Evolutionary conservation across 2,329 filamentous ascomycete species (phyloP).

Genomic region (Nothopassalora personata): DNA sequence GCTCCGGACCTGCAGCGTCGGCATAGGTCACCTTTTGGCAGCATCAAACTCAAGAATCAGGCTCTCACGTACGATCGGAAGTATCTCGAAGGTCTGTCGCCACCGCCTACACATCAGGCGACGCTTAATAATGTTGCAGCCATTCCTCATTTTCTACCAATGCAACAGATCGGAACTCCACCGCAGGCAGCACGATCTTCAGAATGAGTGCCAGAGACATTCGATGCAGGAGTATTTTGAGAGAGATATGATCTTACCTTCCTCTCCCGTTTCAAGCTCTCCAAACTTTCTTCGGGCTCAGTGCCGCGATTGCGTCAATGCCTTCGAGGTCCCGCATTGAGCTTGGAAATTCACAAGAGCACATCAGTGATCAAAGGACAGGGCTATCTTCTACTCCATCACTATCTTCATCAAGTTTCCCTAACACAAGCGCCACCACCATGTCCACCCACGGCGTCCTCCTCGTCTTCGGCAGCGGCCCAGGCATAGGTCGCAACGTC

Average conservation of each 20-base stretch:
- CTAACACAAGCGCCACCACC: background rate
- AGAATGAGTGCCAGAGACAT: too few relatives aligned
- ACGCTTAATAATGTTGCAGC: background rate
- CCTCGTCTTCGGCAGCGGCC: constrained; percentile 29
- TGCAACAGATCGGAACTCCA: background rate
- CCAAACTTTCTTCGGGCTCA: background rate
- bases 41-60: background rate
- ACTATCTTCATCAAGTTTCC: background rate
- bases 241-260: background rate
- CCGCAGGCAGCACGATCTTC: background rate
- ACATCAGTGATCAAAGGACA: background rate
- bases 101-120: background rate
- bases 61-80: background rate
- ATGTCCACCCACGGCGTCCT: constrained; percentile 18
- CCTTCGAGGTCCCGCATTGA: background rate
- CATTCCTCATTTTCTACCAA: background rate
- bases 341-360: background rate
- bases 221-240: too few relatives aligned
- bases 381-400: background rate
- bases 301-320: background rate
- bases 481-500: constrained; percentile 27
- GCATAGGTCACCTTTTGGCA: background rate
- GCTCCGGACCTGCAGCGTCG: background rate
- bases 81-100: background rate
- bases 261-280: background rate